Base-by-base conservation (phyloP, 2,329 filamentous ascomycete genomes). In the Arthroderma sp. region DNA sequence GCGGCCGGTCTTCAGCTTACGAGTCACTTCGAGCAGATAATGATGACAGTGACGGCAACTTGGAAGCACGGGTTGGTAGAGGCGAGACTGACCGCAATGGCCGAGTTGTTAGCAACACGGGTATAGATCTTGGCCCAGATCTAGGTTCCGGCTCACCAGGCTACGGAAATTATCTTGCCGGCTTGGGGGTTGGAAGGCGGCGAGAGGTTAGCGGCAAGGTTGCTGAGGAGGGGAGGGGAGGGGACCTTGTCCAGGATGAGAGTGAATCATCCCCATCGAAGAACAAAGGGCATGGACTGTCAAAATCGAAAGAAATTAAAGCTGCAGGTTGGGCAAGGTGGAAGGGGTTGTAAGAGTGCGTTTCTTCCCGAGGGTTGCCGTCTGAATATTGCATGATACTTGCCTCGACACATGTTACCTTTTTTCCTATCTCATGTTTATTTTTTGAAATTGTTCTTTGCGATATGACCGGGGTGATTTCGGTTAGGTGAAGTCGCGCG, bases 121-220 rank as follows among this genome's bases (percentile, higher is more conserved):
- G 72, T 4, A 66, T 70, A 13, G 71, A 74, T 56, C 64, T 71
- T 35, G 63, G 62, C 3, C 56, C 64, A 28, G 60, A 63, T 15
- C 59, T 63, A 7, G 68, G 66, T 6, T 63, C 65, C 39, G 66
- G 65, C 19, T 65, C 71, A 1, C 64, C 68, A 2, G 51, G 71
- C 0, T 74, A 74, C 53, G 70, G 72, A 19, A 72, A 67, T 59
- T 74, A 74, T 56, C 72, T 74, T 44, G 71, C 72, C 1, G 70
- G 69, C 1, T 60, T 74, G 3, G 74, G 74, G 1, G 73, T 76
- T 37, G 74, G 73, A n/a, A 66, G 74, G 56, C 66, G 74, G 56
- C 68, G 74, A 41, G 74, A 77, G 56, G 74, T 77, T 17, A 76
- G 74, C 58, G 74, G 74, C 1, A 76, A 76, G 57, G 63, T 76